phyloP scores from a whole-genome alignment of 2,329 filamentous ascomycete genomes.

The Penicillium expansum region DNA sequence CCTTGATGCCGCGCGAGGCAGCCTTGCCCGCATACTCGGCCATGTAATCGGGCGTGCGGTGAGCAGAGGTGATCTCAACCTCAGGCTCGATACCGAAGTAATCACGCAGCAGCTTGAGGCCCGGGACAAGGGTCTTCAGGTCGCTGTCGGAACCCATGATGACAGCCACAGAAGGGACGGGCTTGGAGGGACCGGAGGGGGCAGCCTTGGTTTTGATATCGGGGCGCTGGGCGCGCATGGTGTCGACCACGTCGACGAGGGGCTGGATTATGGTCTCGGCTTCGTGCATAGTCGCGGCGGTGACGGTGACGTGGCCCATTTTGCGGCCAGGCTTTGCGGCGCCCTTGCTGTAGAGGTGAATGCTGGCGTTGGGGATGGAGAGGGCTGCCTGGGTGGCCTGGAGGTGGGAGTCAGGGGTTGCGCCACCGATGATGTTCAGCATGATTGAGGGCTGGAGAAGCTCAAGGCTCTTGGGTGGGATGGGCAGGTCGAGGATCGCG shows the following conservation, averaged over 20 bases:
- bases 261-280: slow-evolving; percentile 67
- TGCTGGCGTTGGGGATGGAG: slow-evolving; percentile 56
- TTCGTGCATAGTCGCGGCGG: slow-evolving; percentile 64
- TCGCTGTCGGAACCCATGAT: slow-evolving; percentile 52
- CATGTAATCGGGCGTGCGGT: slow-evolving; percentile 71
- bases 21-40: slow-evolving; percentile 63
- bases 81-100: slow-evolving; percentile 44
- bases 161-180: slow-evolving; percentile 43
- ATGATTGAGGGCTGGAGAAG: slow-evolving; percentile 52
- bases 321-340: slow-evolving; percentile 82
- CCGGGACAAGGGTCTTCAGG: slow-evolving; percentile 45
- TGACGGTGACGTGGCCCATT: slow-evolving; percentile 90
- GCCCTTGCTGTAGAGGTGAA: slow-evolving; percentile 91
- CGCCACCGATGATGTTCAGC: slow-evolving; percentile 57
- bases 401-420: slow-evolving; percentile 61
- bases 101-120: slow-evolving; percentile 44
- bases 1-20: slow-evolving; percentile 63
- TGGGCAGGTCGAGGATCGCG: slow-evolving; percentile 72
- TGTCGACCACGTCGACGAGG: slow-evolving; percentile 72
- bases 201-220: slow-evolving; percentile 35
- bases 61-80: slow-evolving; percentile 52
- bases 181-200: slow-evolving; percentile 32
- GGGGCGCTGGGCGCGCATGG: slow-evolving; percentile 63
- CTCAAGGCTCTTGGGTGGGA: slow-evolving; percentile 50
- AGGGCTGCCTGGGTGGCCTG: slow-evolving; percentile 57